Percentiles rank a stretch among this genome's conserved stretches.
phyloP scores from a whole-genome alignment of 768 basidiomycete species.

The Cystoderma amianthinum region DNA sequence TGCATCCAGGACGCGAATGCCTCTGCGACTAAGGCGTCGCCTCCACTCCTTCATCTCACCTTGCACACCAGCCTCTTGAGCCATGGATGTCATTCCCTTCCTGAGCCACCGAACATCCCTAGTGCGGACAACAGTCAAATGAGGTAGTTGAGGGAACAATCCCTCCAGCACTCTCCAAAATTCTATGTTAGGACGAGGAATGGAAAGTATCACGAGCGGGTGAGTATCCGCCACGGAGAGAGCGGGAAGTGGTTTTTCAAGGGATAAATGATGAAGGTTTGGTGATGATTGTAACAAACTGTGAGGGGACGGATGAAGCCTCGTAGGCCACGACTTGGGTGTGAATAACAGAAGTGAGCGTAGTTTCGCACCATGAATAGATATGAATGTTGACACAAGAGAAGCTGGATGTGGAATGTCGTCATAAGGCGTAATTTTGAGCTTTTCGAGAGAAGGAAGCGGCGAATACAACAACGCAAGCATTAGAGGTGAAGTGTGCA shows the following conservation, averaged over 20 bases:
- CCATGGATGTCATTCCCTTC: slow-evolving; percentile 55
- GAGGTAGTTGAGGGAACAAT: slow-evolving; percentile 49
- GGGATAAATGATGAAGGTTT: slow-evolving; percentile 58
- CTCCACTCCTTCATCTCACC: slow-evolving; percentile 78
- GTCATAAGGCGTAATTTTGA: slow-evolving; percentile 70
- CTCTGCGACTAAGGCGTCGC: slow-evolving; percentile 47
- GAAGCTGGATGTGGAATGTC: slow-evolving; percentile 56
- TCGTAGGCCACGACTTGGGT: slow-evolving; percentile 63
- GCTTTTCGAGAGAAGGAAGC: slow-evolving; percentile 55
- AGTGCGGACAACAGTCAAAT: slow-evolving; percentile 47
- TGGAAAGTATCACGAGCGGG: slow-evolving; percentile 59
- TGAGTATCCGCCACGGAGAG: slow-evolving; percentile 27
- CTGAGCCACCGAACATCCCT: slow-evolving; percentile 72
- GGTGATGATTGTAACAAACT: slow-evolving; percentile 44
- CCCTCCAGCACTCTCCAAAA: slow-evolving; percentile 52
- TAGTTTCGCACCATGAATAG: slow-evolving; percentile 48
- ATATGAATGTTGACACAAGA: slow-evolving; percentile 51
- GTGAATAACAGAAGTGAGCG: slow-evolving; percentile 61
- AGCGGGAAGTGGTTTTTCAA: slow-evolving; percentile 61
- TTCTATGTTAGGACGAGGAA: slow-evolving; percentile 63
- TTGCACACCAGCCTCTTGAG: slow-evolving; percentile 71
- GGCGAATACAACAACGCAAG: slow-evolving; percentile 48
- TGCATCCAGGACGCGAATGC: slow-evolving; percentile 60
- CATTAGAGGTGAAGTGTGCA: slow-evolving; percentile 61
- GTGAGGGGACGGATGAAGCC: slow-evolving; percentile 45